Conservation (phyloP, 495 filamentous ascomycete genomes). For the Xylaria bambusicola region DNA sequence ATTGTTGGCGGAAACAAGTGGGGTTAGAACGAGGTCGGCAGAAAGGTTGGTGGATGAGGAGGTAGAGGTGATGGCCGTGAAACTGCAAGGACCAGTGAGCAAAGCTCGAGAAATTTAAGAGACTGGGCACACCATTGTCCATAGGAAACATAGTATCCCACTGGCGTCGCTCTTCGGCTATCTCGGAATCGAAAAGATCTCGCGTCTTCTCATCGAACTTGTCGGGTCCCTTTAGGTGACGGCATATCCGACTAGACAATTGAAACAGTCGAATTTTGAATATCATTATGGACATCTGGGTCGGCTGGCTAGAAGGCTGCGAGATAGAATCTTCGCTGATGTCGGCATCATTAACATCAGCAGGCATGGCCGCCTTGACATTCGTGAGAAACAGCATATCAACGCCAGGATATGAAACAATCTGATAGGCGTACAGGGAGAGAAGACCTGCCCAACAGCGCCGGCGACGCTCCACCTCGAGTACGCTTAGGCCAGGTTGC, state of each 20-base stretch:
- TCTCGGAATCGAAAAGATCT: constrained; percentile 44
- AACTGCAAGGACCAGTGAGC: constrained; percentile 50
- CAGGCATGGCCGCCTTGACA: constrained; percentile 42
- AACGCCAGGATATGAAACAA: constrained; percentile 32
- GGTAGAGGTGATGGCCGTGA: constrained; percentile 50
- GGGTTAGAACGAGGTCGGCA: constrained; percentile 45
- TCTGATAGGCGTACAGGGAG: constrained; percentile 49
- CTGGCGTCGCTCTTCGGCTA: constrained; percentile 39
- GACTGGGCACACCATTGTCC: constrained; percentile 30
- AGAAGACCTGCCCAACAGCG: constrained; percentile 50
- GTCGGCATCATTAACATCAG: constrained; percentile 48
- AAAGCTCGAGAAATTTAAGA: constrained; percentile 44
- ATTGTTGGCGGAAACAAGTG: constrained; percentile 43
- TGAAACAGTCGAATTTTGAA: constrained; percentile 46
- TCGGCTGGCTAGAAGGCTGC: constrained; percentile 37
- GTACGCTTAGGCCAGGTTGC: constrained; percentile 40
- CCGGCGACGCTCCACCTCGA: constrained; percentile 51
- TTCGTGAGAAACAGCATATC: constrained; percentile 19
- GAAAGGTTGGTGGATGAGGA: constrained; percentile 48
- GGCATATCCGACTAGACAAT: constrained; percentile 45
- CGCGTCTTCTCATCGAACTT: constrained; percentile 29
- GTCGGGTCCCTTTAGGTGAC: constrained; percentile 41
- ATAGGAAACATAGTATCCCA: constrained; percentile 41
- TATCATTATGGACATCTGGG: constrained; percentile 53
- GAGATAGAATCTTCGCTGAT: constrained; percentile 38